A percentile compares a stretch with the other conserved stretches of the same genome.
These are phyloP conservation scores for Cytospora paraplurivora DNA, from an alignment of 2,329 filamentous ascomycete species.

Conservation along the genomic window DNA sequence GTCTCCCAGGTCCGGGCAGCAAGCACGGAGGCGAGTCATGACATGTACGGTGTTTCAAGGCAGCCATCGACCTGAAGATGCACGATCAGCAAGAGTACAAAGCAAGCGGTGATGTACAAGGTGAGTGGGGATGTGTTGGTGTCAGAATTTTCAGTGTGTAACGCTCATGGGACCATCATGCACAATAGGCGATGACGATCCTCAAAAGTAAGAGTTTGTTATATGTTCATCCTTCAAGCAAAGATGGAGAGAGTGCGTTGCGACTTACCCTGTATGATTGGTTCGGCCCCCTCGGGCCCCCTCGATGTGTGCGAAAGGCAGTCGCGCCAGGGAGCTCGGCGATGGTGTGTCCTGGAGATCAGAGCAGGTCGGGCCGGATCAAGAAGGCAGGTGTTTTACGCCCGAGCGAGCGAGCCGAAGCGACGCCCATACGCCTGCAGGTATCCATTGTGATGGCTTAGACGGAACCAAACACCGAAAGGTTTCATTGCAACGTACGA, in stretches of 20 bases:
- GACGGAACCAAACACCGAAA: not conserved
- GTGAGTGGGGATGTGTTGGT: conserved; percentile 1
- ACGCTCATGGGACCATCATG: conserved; percentile 26
- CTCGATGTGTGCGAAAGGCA: not conserved
- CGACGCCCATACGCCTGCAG: not conserved
- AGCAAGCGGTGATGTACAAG: not conserved
- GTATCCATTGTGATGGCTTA: not conserved
- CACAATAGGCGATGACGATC: conserved; percentile 29
- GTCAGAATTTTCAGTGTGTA: conserved; percentile 31
- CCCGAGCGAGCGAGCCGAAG: not conserved
- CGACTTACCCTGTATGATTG: not conserved
- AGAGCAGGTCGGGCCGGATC: not conserved
- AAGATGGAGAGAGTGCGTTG: not conserved
- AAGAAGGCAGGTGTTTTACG: not conserved
- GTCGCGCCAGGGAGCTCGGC: not conserved
- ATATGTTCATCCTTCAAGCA: conserved; percentile 25
- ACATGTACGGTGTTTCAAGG: not conserved
- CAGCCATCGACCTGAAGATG: not conserved
- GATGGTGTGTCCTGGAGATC: not conserved
- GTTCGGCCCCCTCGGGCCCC: not conserved
- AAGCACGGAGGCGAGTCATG: not conserved
- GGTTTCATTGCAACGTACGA: not conserved
- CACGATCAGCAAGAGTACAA: conserved; percentile 5
- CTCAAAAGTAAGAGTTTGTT: conserved; percentile 20
- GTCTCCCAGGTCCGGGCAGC: not conserved